Evolutionary conservation across 371 early-diverging fungal genomes (phyloP).

Genomic region (Rhizopus stolonifer): DNA sequence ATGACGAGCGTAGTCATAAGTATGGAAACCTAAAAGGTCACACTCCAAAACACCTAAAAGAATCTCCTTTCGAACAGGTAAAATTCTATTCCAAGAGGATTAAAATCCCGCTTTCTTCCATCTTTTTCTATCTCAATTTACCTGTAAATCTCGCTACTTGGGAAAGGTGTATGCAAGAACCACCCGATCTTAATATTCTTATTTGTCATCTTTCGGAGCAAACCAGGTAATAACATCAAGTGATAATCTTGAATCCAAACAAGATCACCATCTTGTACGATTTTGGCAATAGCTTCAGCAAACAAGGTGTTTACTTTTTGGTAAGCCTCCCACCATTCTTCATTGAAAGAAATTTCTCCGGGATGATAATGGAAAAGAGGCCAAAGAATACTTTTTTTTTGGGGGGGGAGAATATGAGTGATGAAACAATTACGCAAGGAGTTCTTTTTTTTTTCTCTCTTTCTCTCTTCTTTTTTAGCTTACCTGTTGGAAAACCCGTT

Average conservation of each 20-base stretch:
- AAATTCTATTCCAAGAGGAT: slow-evolving; percentile 34
- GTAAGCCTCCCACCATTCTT: slow-evolving; percentile 96
- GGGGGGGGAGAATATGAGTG: no score
- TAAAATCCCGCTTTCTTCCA: background rate
- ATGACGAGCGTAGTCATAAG: slow-evolving; percentile 98
- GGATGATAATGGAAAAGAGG: slow-evolving; percentile 98
- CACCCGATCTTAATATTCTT: slow-evolving; percentile 96
- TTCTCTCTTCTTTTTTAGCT: background rate
- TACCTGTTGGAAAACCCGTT: slow-evolving; percentile 98
- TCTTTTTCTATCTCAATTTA: slow-evolving; percentile 30
- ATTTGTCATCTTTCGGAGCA: slow-evolving; percentile 61
- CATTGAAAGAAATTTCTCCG: slow-evolving; percentile 91
- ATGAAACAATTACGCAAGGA: no score
- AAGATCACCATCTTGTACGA: slow-evolving; percentile 84
- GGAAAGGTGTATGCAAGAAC: slow-evolving; percentile 99
- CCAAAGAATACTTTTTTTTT: slow-evolving; percentile 71
- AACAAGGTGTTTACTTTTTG: slow-evolving; percentile 87
- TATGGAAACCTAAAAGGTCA: slow-evolving; percentile 93
- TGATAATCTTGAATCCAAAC: slow-evolving; percentile 99
- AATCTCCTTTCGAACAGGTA: slow-evolving; percentile 83
- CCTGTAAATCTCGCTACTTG: slow-evolving; percentile 92
- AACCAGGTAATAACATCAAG: slow-evolving; percentile 92
- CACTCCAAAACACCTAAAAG: slow-evolving; percentile 92
- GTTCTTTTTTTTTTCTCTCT: no score
- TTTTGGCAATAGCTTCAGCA: slow-evolving; percentile 80